Conservation (phyloP, 805 yeast species). For the Spencermartinsiella europaea region DNA sequence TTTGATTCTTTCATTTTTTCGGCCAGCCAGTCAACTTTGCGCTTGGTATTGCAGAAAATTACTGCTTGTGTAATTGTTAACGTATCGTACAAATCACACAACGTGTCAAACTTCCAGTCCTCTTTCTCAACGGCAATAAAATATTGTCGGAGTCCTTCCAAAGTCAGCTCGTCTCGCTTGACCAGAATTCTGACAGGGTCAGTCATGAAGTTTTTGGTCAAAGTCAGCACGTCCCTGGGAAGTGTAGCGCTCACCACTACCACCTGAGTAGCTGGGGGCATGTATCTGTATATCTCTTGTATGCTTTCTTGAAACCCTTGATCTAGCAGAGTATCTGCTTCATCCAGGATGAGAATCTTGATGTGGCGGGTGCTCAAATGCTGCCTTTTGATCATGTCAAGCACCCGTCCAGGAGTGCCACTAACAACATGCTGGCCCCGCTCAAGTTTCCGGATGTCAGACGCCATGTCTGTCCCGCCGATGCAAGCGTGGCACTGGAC, state of each 20-base stretch:
- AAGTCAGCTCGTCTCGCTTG: conserved; percentile 89
- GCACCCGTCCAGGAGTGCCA: conserved; percentile 98
- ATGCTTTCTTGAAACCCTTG: conserved; percentile 95
- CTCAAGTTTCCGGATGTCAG: conserved; percentile 78
- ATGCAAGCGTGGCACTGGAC: conserved; percentile 93
- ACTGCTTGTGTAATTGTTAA: conserved; percentile 96
- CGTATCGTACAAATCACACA: conserved; percentile 92
- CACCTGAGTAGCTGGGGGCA: conserved; percentile 88
- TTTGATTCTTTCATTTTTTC: conserved; percentile 67
- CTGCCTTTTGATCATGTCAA: conserved; percentile 91
- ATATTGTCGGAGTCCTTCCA: conserved; percentile 94
- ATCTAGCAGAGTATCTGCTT: conserved; percentile 95
- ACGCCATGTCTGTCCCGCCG: conserved; percentile 90
- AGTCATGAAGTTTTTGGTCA: conserved; percentile 89
- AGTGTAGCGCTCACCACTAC: conserved; percentile 93
- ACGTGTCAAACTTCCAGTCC: conserved; percentile 90
- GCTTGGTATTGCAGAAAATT: conserved; percentile 93
- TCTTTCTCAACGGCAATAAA: conserved; percentile 87
- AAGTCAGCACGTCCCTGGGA: conserved; percentile 86
- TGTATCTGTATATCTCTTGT: conserved; percentile 82
- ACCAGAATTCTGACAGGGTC: conserved; percentile 93
- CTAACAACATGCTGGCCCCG: conserved; percentile 89
- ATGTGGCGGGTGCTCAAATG: conserved; percentile 74
- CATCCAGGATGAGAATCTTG: conserved; percentile 94
- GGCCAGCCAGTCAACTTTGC: conserved; percentile 87